Evolutionary conservation across 352 stramenopile genomes (phyloP), one percentile per base, ranked within the genome.

Genomic region (Globisporangium canariense): DNA sequence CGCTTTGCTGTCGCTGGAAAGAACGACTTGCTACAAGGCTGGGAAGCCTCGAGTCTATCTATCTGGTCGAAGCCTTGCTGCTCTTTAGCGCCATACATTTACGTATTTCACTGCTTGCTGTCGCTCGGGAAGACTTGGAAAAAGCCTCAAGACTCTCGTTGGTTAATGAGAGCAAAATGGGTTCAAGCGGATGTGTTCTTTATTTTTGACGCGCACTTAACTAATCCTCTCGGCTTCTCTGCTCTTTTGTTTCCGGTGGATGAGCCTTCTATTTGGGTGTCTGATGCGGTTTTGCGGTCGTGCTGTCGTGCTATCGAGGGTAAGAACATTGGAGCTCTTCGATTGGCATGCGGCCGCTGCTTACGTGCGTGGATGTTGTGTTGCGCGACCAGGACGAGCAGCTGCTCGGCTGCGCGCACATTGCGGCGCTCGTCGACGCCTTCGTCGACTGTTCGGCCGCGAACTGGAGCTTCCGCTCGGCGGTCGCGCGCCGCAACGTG

Each of bases 371-470:
- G 49, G 18, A 49, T 1, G 52, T 66, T 4, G 60, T 66, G 50
- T 38, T 66, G 60, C 60, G 49, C 34, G 41, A 2, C 49, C 40
- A 25, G 25, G 20, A 45, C 14, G 60, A 53, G 5, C 32, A 58
- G 50, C 25, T 65, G 14, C 47, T 66, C 22, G 60, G 60, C n/a
- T 52, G 34, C 6, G 14, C 4, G 20, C 49, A 66, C 34, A 34
- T 66, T 22, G 50, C 50, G 8, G 7, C 18, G 47, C 49, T 66
- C 16, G 58, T 66, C n/a, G 60, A 66, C 41, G 25, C 34, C 9
- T 66, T 54, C 30, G 52, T 60, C 25, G 60, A 66, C 47, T 32
- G 22, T 10, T 66, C 60, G 0, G 38, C 60, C 0, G 25, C 30
- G 22, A 38, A 18, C 60, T 60, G 50, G 60, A 51, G 36, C 18